phyloP scores from a whole-genome alignment of 352 stramenopile genomes.

The Phytophthora uliginosa region DNA sequence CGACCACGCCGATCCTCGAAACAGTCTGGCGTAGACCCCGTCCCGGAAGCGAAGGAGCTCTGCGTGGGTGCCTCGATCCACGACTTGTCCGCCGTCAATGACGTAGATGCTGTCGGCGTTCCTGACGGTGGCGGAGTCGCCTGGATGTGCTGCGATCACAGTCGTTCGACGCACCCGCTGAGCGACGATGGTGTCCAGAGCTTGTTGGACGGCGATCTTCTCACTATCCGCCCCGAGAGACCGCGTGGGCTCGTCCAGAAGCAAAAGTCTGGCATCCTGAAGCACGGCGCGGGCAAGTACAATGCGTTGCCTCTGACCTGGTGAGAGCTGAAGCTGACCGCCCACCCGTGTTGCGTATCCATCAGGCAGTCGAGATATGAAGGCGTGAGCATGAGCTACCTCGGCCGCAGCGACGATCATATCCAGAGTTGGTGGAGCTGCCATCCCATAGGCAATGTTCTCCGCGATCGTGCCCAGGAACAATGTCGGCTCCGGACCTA shows the following conservation, averaged over 20 bases:
- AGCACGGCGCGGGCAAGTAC: slow-evolving; percentile 95
- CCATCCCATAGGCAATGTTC: slow-evolving; percentile 73
- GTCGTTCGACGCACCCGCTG: slow-evolving; percentile 46
- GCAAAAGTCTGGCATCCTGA: slow-evolving; percentile 85
- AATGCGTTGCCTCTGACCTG: slow-evolving; percentile 84
- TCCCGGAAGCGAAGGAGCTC: slow-evolving; percentile 33
- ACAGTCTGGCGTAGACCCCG: slow-evolving; percentile 28
- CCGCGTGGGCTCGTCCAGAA: slow-evolving; percentile 92
- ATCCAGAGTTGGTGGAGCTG: slow-evolving; percentile 50
- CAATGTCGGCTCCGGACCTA: slow-evolving; percentile 62
- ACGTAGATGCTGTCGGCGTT: slow-evolving; percentile 52
- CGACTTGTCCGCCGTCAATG: slow-evolving; percentile 26
- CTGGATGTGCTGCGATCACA: slow-evolving; percentile 52
- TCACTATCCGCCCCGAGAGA: slow-evolving; percentile 82
- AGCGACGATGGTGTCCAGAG: slow-evolving; percentile 53
- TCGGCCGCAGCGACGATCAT: slow-evolving; percentile 91
- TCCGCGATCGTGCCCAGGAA: slow-evolving; percentile 74
- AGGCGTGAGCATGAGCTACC: slow-evolving; percentile 94
- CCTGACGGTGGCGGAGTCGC: slow-evolving; percentile 44
- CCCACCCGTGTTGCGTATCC: slow-evolving; percentile 95
- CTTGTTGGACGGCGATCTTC: slow-evolving; percentile 65
- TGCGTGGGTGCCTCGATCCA: slow-evolving; percentile 54
- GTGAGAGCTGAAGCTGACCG: slow-evolving; percentile 81
- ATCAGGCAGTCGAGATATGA: slow-evolving; percentile 93
- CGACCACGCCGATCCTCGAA: slow-evolving; percentile 33